A percentile compares a stretch with the other conserved stretches of the same genome.
These are phyloP conservation scores for Aspergillus sp. DNA, from an alignment of 2,329 filamentous ascomycete genomes.

Conservation along the genomic window DNA sequence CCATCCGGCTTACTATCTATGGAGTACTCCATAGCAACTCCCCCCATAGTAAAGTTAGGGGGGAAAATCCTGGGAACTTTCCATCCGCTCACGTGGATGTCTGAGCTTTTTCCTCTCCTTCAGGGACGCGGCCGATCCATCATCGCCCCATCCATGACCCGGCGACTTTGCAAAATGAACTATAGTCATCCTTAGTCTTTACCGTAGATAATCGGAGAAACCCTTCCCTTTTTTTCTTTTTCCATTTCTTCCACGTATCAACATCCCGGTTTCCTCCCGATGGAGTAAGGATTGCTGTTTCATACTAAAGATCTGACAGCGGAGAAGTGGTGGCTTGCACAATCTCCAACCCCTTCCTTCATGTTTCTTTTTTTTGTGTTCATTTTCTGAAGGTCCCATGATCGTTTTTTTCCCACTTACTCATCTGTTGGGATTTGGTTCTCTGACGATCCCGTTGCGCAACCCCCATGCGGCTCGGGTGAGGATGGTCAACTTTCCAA, in stretches of 20 bases:
- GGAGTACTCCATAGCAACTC: too few relatives aligned
- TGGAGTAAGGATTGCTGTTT: slow-evolving; percentile 8
- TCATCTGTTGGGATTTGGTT: slow-evolving; percentile 9
- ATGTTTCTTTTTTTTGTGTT: slow-evolving; percentile 8
- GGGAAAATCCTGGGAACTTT: background rate
- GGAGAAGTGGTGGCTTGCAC: slow-evolving; percentile 12
- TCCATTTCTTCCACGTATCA: background rate
- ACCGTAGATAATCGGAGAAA: too few relatives aligned
- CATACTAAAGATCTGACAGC: slow-evolving; percentile 27
- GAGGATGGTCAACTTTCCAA: background rate
- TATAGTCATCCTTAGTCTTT: background rate
- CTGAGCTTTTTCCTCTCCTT: slow-evolving; percentile 12
- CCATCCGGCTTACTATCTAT: background rate
- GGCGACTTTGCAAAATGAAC: background rate
- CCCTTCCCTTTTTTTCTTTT: too few relatives aligned
- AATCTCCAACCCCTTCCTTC: background rate
- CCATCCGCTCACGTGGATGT: slow-evolving; percentile 13
- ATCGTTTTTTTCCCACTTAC: slow-evolving; percentile 16
- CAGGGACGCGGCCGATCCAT: slow-evolving; percentile 6
- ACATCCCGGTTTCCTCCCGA: background rate
- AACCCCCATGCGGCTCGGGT: background rate
- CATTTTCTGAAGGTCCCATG: slow-evolving; percentile 30
- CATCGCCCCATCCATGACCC: background rate
- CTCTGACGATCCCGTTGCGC: background rate
- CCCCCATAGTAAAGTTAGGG: background rate